phyloP scores from a whole-genome alignment of 2,329 filamentous ascomycete genomes.

The Pseudogymnoascus sp. region DNA sequence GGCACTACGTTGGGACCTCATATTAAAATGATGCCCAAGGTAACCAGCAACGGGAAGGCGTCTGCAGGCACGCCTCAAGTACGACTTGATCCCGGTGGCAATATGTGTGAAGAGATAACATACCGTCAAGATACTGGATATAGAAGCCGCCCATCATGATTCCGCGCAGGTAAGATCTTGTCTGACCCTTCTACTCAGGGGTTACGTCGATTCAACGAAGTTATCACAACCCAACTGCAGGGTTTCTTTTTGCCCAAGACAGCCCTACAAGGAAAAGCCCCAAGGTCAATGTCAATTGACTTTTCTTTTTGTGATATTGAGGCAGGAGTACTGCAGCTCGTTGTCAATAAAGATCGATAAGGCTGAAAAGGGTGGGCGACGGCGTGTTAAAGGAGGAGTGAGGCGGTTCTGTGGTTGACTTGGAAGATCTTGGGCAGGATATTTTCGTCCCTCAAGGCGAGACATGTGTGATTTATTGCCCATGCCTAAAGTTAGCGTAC shows the following conservation, averaged over 20 bases:
- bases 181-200: constrained; percentile 6
- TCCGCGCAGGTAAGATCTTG: constrained; percentile 8
- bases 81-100: constrained; percentile 3
- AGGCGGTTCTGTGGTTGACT: constrained; percentile 28
- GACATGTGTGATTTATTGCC: constrained; percentile 59
- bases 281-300: constrained; percentile 16
- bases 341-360: constrained; percentile 20
- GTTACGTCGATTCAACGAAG: not conserved
- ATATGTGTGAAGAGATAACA: constrained; percentile 33
- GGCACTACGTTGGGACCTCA: not conserved
- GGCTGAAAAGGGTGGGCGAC: constrained; percentile 25
- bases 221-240: constrained; percentile 13
- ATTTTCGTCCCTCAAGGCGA: constrained; percentile 43
- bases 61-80: constrained; percentile 3
- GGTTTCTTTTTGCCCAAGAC: constrained; percentile 19
- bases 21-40: constrained; percentile 9
- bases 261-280: constrained; percentile 32
- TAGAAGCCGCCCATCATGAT: constrained; percentile 39
- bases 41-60: constrained; percentile 6
- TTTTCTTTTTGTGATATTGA: constrained; percentile 6
- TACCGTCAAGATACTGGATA: constrained; percentile 62
- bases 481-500: constrained; percentile 26
- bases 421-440: constrained; percentile 27
- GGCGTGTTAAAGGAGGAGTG: constrained; percentile 27
- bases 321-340: constrained; percentile 6